Evolutionary conservation across 306 rosid species (phyloP).

Genomic region (Vigna reflexopilosa): DNA sequence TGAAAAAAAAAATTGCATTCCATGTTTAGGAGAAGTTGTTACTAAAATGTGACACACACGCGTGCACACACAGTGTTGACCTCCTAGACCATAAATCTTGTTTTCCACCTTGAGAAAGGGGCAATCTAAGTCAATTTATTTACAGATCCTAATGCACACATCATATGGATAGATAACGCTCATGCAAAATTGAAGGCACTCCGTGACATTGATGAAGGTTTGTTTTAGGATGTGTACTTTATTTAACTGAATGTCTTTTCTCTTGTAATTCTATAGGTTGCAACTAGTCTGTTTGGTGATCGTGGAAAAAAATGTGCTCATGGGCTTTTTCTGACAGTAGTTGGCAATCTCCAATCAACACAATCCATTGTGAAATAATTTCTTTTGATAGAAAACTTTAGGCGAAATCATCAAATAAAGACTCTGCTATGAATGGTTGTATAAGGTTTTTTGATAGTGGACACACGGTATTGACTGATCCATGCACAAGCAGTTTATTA

Average conservation of each 20-base stretch:
- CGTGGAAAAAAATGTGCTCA: slow-evolving; percentile 10
- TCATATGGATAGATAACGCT: slow-evolving; percentile 82
- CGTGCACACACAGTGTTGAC: neutral
- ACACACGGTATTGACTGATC: neutral
- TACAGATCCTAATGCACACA: slow-evolving; percentile 95
- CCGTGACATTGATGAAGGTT: slow-evolving; percentile 77
- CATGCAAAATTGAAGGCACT: slow-evolving; percentile 82
- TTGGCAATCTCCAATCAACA: neutral
- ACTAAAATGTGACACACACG: neutral
- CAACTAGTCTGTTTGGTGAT: slow-evolving; percentile 22
- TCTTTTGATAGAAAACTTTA: slow-evolving; percentile 6
- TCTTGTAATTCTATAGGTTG: slow-evolving; percentile 31
- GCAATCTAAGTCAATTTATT: slow-evolving; percentile 22
- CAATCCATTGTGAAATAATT: neutral
- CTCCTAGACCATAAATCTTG: neutral
- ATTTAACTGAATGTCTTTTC: neutral
- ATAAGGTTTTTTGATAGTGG: neutral
- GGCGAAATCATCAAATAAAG: neutral
- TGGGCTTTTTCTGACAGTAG: slow-evolving; percentile 6
- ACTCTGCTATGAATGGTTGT: neutral
- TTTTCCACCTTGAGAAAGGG: slow-evolving; percentile 30
- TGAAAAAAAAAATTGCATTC: slow-evolving; percentile 13
- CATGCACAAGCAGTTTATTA: neutral
- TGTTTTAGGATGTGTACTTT: slow-evolving; percentile 24
- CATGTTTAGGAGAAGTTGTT: slow-evolving; percentile 12